A percentile compares a stretch with the other conserved stretches of the same genome.
Conservation (phyloP, 768 basidiomycete genomes). For the Panellus pusillus region DNA sequence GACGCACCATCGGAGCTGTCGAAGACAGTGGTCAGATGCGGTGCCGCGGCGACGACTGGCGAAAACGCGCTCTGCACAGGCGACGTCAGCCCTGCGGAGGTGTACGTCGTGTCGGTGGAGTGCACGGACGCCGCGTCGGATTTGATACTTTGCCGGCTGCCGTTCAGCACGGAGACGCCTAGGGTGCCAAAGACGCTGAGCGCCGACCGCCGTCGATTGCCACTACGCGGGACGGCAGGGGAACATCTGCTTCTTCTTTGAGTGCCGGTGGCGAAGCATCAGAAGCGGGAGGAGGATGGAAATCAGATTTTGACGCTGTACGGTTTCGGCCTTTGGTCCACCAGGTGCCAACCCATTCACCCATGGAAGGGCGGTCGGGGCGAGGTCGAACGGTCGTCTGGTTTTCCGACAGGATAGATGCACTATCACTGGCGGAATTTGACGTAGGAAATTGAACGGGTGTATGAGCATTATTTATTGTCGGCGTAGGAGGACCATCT, state of each 20-base stretch:
- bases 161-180: conserved; percentile 64
- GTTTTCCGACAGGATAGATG: conserved; percentile 5
- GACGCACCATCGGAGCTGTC: conserved; percentile 30
- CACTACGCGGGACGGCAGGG: conserved; percentile 10
- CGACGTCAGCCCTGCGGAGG: conserved; percentile 36
- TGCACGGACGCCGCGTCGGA: conserved; percentile 39
- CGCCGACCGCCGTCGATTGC: conserved; percentile 43
- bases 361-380: conserved; percentile 58
- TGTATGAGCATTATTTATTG: conserved; percentile 1
- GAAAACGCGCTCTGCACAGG: conserved; percentile 41
- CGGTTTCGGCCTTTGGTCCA: conserved; percentile 54
- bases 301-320: conserved; percentile 13
- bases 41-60: conserved; percentile 39
- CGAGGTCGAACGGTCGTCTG: conserved; percentile 31
- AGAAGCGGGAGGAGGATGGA: conserved; percentile 23
- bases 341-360: conserved; percentile 81
- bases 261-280: conserved; percentile 2
- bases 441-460: conserved; percentile 6
- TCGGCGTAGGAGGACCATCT: conserved; percentile 33
- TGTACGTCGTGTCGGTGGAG: conserved; percentile 27
- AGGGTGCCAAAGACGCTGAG: conserved; percentile 73
- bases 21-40: conserved; percentile 43
- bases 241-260: conserved; percentile 28
- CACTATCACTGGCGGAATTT: not conserved
- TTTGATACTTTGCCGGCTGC: conserved; percentile 9